Evolutionary conservation across 352 stramenopile species (phyloP).

Genomic region (Pythium monospermum): DNA sequence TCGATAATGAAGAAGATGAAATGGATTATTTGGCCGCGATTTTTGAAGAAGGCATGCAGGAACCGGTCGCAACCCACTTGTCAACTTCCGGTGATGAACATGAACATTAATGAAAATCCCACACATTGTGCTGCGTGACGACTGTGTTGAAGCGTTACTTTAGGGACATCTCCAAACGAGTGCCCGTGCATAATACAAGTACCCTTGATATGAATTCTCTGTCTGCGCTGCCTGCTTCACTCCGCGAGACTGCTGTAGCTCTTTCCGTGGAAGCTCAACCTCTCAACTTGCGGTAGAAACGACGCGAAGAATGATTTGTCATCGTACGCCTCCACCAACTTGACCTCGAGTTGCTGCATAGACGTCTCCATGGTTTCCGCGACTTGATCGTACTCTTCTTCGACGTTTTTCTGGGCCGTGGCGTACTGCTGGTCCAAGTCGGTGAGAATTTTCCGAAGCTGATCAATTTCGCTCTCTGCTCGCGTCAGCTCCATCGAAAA

Average conservation of each 20-base stretch:
- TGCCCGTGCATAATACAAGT: too few relatives aligned
- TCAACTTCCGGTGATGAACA: too few relatives aligned
- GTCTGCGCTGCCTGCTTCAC: too few relatives aligned
- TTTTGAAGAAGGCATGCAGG: slow-evolving; percentile 21
- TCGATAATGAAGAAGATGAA: slow-evolving; percentile 22
- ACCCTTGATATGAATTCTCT: too few relatives aligned
- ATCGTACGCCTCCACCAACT: slow-evolving; percentile 1
- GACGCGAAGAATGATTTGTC: slow-evolving; percentile 9
- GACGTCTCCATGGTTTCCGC: background rate
- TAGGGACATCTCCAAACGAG: too few relatives aligned
- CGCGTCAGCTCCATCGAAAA: slow-evolving; percentile 2
- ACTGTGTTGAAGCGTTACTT: too few relatives aligned
- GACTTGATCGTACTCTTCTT: slow-evolving; percentile 2
- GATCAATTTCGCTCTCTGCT: slow-evolving; percentile 1
- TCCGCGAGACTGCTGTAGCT: too few relatives aligned
- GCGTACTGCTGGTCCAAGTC: slow-evolving; percentile 6
- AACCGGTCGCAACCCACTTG: too few relatives aligned
- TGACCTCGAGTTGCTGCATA: slow-evolving; percentile 2
- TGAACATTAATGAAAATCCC: too few relatives aligned
- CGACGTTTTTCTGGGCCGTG: background rate
- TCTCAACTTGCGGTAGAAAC: slow-evolving; percentile 9
- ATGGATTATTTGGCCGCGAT: slow-evolving; percentile 21
- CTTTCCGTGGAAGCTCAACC: too few relatives aligned
- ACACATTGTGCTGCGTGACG: too few relatives aligned
- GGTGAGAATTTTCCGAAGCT: background rate